Evolutionary conservation across 768 basidiomycete genomes (phyloP), one percentile per base, ranked within the genome.

Genomic region (Lactifluus hygrophoroides): DNA sequence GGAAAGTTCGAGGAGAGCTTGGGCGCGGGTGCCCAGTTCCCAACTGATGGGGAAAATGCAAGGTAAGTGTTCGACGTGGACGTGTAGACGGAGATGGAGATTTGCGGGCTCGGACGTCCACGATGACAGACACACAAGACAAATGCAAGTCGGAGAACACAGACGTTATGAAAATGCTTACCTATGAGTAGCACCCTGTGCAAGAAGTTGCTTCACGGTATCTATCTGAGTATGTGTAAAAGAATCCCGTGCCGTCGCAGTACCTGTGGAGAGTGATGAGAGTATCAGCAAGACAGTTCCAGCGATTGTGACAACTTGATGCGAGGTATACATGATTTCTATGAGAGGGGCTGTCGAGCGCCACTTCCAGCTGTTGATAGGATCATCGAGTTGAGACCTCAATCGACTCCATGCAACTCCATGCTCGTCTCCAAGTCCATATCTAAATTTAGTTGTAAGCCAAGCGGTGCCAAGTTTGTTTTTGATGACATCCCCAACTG

Each of bases 91-190:
- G 34, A 50, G 8, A 32, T 17, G 9, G 34, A 25, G 11, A n/a
- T n/a, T n/a, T n/a, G 76, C 65, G 34, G 80, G 80, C 54, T 74
- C 73, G 3, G 70, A n/a, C 62, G n/a, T 89, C 80, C 21, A 81
- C 73, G 27, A 69, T 64, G 1, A n/a, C n/a, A n/a, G n/a, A n/a
- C n/a, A n/a, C n/a, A n/a, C n/a, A n/a, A n/a, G n/a, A n/a, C n/a
- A n/a, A n/a, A n/a, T n/a, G n/a, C n/a, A n/a, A n/a, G n/a, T n/a
- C n/a, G n/a, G n/a, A n/a, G n/a, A n/a, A n/a, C n/a, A n/a, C n/a
- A n/a, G n/a, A n/a, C n/a, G n/a, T n/a, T n/a, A n/a, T n/a, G n/a
- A n/a, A n/a, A n/a, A n/a, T 10, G 54, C 71, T 63, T 50, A 69
- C 78, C 76, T 79, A 37, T 76, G 73, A 21, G 56, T 69, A 6